Evolutionary conservation across 2,329 filamentous ascomycete genomes (phyloP).

Genomic region (Xylariaceae sp.): DNA sequence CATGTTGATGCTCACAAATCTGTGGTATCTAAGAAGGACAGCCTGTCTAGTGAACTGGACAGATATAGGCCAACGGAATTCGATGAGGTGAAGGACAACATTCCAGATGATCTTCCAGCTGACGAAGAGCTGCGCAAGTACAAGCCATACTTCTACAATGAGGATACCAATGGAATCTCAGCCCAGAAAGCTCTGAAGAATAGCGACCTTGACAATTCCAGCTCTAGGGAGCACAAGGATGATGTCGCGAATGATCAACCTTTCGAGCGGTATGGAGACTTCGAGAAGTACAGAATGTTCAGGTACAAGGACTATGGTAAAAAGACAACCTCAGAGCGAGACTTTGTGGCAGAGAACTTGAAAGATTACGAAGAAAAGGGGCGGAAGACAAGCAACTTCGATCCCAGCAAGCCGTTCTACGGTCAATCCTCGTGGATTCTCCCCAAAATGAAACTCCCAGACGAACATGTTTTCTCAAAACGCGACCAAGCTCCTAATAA

Average conservation of each 20-base stretch:
- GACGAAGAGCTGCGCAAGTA: slow-evolving; percentile 32
- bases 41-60: slow-evolving; percentile 26
- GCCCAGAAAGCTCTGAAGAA: slow-evolving; percentile 17
- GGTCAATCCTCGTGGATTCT: slow-evolving; percentile 1
- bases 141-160: slow-evolving; percentile 28
- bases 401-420: background rate
- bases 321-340: slow-evolving; percentile 20
- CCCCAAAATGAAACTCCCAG: slow-evolving; percentile 12
- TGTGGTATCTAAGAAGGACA: slow-evolving; percentile 9
- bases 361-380: slow-evolving; percentile 30
- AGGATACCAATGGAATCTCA: slow-evolving; percentile 17
- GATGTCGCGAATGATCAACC: slow-evolving; percentile 14
- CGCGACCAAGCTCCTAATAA: too few relatives aligned
- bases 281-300: slow-evolving; percentile 31
- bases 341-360: slow-evolving; percentile 28
- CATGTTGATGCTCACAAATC: slow-evolving; percentile 24
- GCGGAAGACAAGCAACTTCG: slow-evolving; percentile 2
- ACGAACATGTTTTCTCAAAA: slow-evolving; percentile 4
- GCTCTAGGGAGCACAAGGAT: slow-evolving; percentile 12
- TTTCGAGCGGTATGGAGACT: slow-evolving; percentile 30
- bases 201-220: slow-evolving; percentile 36
- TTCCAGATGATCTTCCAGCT: slow-evolving; percentile 12
- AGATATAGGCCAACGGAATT: slow-evolving; percentile 24
- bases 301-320: slow-evolving; percentile 29
- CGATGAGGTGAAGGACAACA: slow-evolving; percentile 16